phyloP scores from a whole-genome alignment of 352 stramenopile genomes.

The Pythium grandisporangium region DNA sequence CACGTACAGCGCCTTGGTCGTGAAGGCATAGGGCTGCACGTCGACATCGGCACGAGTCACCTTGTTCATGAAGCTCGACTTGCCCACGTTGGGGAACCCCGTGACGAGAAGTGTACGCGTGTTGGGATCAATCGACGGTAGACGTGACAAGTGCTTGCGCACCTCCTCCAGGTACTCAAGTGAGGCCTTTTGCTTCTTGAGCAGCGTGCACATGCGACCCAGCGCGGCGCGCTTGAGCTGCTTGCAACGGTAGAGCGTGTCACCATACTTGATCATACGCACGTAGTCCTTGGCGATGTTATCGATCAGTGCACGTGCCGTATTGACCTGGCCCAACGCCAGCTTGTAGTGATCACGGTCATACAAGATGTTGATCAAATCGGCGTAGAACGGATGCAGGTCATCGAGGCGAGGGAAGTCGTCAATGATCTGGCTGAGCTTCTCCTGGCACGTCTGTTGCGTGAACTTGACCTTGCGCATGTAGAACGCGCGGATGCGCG shows the following conservation, averaged over 20 bases:
- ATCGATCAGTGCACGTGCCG: conserved; percentile 95
- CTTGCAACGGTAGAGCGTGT: conserved; percentile 99
- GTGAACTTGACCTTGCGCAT: conserved; percentile 99
- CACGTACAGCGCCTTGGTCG: conserved; percentile 99
- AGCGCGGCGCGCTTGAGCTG: conserved; percentile 99
- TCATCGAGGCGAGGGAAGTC: conserved; percentile 99
- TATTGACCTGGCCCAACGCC: conserved; percentile 98
- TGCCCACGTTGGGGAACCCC: conserved; percentile 99
- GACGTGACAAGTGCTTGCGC: conserved; percentile 97
- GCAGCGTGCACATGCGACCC: conserved; percentile 98
- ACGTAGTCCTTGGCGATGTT: conserved; percentile 98
- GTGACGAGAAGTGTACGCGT: conserved; percentile 98
- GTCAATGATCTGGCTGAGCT: conserved; percentile 95
- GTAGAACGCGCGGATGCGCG: conserved; percentile 91
- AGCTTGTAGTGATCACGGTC: conserved; percentile 99
- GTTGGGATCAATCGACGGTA: conserved; percentile 98
- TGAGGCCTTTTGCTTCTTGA: conserved; percentile 98
- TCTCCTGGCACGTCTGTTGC: conserved; percentile 98
- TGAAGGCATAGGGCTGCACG: conserved; percentile 99
- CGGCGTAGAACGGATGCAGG: conserved; percentile 98
- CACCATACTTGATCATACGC: conserved; percentile 99
- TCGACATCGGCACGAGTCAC: conserved; percentile 99
- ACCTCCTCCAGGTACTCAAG: conserved; percentile 97
- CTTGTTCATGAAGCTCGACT: conserved; percentile 99
- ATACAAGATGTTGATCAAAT: conserved; percentile 99